phyloP scores from a whole-genome alignment of 345 rosid genomes.

The Corchorus olitorius region DNA sequence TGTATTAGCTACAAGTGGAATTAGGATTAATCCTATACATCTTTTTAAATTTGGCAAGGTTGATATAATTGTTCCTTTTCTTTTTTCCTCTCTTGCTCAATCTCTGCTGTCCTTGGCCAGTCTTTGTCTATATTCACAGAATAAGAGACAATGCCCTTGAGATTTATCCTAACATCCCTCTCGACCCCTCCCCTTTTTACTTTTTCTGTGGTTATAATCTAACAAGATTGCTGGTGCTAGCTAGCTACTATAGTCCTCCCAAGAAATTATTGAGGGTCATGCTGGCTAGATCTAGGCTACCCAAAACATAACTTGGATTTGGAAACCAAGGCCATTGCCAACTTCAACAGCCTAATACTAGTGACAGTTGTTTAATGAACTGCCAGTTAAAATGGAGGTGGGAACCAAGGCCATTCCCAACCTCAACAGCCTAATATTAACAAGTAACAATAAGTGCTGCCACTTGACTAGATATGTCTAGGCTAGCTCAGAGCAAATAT shows the following conservation, averaged over 20 bases:
- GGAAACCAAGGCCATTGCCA: background rate
- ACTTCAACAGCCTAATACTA: background rate
- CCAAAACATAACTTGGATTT: background rate
- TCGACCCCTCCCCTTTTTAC: background rate
- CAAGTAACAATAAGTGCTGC: background rate
- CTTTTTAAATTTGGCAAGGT: background rate
- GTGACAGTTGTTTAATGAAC: background rate
- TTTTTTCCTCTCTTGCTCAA: background rate
- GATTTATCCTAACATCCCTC: background rate
- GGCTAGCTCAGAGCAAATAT: background rate
- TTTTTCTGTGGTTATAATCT: background rate
- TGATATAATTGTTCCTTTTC: background rate
- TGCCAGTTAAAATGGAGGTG: background rate
- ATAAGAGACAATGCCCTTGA: background rate
- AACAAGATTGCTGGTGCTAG: background rate
- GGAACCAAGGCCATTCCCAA: background rate
- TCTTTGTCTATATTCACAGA: background rate
- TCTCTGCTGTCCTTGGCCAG: background rate
- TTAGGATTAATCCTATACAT: background rate
- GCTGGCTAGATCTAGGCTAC: conserved; percentile 1
- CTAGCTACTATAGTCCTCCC: background rate
- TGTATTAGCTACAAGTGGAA: too few species aligned
- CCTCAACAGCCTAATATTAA: background rate
- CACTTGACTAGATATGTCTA: background rate
- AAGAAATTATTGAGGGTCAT: background rate